A percentile compares a stretch with the other conserved stretches of the same genome.
Evolutionary conservation across 192 early-diverging fungal species (phyloP).

Genomic region (Podila epigama): DNA sequence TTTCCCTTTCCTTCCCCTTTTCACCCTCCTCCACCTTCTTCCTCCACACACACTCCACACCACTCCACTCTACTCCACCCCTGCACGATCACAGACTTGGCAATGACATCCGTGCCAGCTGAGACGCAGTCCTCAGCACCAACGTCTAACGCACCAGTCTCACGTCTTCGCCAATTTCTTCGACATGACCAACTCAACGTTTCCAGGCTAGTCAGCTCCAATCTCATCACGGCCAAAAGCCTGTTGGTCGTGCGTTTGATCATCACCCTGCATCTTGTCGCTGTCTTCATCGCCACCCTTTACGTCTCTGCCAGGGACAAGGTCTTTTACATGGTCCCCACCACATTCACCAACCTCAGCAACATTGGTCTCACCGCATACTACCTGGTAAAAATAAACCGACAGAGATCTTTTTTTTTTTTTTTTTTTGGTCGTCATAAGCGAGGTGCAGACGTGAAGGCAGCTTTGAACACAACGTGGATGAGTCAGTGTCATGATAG

Average conservation of each 20-base stretch:
- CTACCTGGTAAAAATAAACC: conserved; percentile 23
- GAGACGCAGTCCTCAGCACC: neutral
- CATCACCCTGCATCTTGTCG: conserved; percentile 18
- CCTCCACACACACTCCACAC: neutral
- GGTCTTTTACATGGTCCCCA: conserved; percentile 47
- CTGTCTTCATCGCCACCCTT: conserved; percentile 42
- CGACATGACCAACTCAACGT: conserved; percentile 26
- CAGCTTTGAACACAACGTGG: neutral
- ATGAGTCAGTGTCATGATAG: neutral
- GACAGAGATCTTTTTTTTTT: no score
- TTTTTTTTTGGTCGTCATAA: no score
- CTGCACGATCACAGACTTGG: neutral
- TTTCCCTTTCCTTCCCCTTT: neutral
- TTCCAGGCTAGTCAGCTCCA: conserved; percentile 25
- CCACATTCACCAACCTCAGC: conserved; percentile 47
- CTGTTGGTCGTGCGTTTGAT: conserved; percentile 16
- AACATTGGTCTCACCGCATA: conserved; percentile 45
- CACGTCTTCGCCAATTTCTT: conserved; percentile 15
- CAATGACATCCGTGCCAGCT: neutral
- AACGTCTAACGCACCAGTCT: neutral
- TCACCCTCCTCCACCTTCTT: neutral
- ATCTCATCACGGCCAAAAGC: conserved; percentile 19
- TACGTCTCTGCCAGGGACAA: conserved; percentile 42
- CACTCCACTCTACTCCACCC: neutral
- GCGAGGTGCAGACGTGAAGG: no score